Percentiles rank a stretch among this genome's conserved stretches.
phyloP scores from a whole-genome alignment of 2,329 filamentous ascomycete species.

The Moelleriella libera region DNA sequence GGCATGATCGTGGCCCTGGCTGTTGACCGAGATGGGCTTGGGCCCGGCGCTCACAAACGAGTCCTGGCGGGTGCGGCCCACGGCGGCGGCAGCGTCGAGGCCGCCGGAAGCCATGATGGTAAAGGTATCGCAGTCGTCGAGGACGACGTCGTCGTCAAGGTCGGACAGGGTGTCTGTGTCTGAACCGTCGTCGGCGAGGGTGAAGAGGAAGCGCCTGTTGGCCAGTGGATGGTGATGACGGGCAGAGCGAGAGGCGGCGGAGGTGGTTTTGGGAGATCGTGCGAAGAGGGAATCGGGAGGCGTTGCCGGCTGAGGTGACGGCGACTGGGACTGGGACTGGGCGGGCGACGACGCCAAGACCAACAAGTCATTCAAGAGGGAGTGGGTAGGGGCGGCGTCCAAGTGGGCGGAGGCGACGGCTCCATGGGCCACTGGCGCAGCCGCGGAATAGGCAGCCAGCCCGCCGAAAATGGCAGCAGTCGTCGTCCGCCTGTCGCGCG shows the following conservation, averaged over 20 bases:
- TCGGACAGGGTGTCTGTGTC: too few relatives aligned
- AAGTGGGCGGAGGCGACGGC: neutral
- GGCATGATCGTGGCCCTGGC: conserved; percentile 45
- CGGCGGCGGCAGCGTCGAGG: conserved; percentile 39
- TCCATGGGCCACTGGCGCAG: neutral
- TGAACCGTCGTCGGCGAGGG: too few relatives aligned
- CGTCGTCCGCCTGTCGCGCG: too few relatives aligned
- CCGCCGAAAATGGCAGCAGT: too few relatives aligned
- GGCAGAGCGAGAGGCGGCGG: conserved; percentile 5
- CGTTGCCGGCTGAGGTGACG: conserved; percentile 18
- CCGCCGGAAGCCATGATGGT: conserved; percentile 45
- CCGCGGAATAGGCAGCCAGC: too few relatives aligned
- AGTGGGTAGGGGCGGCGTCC: neutral
- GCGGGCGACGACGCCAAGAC: neutral
- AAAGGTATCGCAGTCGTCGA: conserved; percentile 17
- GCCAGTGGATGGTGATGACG: too few relatives aligned
- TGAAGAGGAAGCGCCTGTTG: too few relatives aligned
- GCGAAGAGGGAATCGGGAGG: conserved; percentile 12
- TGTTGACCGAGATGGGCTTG: conserved; percentile 53
- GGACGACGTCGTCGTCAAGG: conserved; percentile 3
- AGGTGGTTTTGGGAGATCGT: conserved; percentile 4
- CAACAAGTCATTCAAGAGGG: neutral
- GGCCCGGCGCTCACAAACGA: conserved; percentile 52
- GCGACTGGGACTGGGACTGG: conserved; percentile 12
- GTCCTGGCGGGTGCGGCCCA: conserved; percentile 46